Base-by-base conservation (phyloP, 371 early-diverging fungal genomes). In the Rhizopus sp. region DNA sequence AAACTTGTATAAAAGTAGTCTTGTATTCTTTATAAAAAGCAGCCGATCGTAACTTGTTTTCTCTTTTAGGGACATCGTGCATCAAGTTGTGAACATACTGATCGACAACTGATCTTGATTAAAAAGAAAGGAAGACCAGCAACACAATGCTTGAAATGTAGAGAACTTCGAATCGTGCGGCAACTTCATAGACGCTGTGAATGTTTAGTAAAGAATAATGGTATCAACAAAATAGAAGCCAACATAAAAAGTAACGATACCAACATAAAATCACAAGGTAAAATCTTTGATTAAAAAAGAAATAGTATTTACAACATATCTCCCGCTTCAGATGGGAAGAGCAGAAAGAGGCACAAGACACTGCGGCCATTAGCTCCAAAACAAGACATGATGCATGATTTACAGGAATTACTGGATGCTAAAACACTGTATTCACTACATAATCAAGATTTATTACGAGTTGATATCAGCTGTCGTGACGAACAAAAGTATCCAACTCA, bases 81-180 rank as follows among this genome's bases (percentile, higher is more conserved):
- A 33, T 77, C 84, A 10, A 73, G 70, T 42, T 87, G 88, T 56
- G 68, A 68, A 41, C 88, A 87, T 58, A 57, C 52, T 3, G 82
- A 88, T 55, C 85, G 93, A 32, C 78, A 78, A 41, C 70, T 91
- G 34, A 64, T 84, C 32, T 81, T 80, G 56, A 86, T 92, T 42
- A 80, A 87, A 56, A 83, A 81, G 67, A 90, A 89, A 69, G 93
- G 93, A 44, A 81, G 93, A 15, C 93, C 93, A 13, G 75, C 85
- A 15, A 88, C 89, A n/a, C 93, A 92, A 63, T 92, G 93, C 62
- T 64, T 69, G 35, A 81, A 81, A 51, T 92, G 93, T 65, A 78
- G 85, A 62, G 86, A 89, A 57, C 75, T 89, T 44, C 78, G 93
- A 44, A 76, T 82, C 50, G 80, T 85, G 4, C 75, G 87, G 46